These are phyloP conservation scores for Proliferodiscus dingleyae DNA, from an alignment of 2,329 filamentous ascomycete genomes.

Conservation along the genomic window DNA sequence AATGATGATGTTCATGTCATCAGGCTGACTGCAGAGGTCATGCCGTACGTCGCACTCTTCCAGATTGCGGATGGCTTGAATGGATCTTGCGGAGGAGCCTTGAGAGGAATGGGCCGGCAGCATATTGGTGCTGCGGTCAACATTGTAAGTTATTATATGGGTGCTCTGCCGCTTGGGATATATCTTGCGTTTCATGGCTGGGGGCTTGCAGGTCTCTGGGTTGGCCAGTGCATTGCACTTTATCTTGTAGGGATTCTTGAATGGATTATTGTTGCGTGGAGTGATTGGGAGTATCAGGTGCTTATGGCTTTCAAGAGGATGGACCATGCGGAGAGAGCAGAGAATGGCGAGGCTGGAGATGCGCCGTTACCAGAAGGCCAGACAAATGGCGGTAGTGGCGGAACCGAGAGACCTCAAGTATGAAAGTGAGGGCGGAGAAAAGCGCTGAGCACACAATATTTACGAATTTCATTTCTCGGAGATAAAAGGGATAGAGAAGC, in stretches of 20 bases:
- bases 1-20: conserved; percentile 73
- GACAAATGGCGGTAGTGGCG: conserved; percentile 7
- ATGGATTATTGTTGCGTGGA: conserved; percentile 74
- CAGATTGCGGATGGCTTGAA: conserved; percentile 88
- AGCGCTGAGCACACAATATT: too few species aligned
- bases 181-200: conserved; percentile 83
- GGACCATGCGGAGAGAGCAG: conserved; percentile 41
- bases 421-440: too few species aligned
- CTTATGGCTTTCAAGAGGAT: conserved; percentile 65
- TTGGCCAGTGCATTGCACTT: conserved; percentile 75
- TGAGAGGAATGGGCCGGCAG: conserved; percentile 81
- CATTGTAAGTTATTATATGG: conserved; percentile 76
- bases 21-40: conserved; percentile 66
- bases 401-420: conserved; percentile 1
- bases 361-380: conserved; percentile 1
- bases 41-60: conserved; percentile 84
- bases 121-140: conserved; percentile 82
- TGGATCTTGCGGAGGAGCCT: conserved; percentile 73
- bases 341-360: conserved; percentile 14
- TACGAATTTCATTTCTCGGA: too few species aligned
- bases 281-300: conserved; percentile 73
- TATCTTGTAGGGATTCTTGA: conserved; percentile 75
- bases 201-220: conserved; percentile 76
- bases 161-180: conserved; percentile 75
- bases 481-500: too few species aligned